Evolutionary conservation across 768 basidiomycete species (phyloP), one percentile per base, ranked within the genome.

Genomic region (Russula virescens): DNA sequence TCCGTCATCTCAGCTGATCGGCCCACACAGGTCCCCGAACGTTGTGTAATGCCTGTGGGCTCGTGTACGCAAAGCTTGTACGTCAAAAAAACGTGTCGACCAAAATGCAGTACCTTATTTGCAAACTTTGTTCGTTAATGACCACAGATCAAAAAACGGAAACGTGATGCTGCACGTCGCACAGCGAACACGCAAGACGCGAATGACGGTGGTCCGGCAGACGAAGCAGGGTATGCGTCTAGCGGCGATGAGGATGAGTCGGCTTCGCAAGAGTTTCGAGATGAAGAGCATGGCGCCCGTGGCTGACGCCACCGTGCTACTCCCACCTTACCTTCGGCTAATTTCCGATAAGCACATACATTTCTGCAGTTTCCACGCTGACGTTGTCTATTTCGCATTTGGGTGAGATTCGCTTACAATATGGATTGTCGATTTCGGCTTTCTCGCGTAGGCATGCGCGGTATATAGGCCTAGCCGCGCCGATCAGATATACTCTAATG

Each of bases 21-120:
- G n/a, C 19, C 19, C 43, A 18, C 28, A 26, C 34, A 90, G 89
- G 89, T 55, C 89, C 89, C 25, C 81, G 90, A 71, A 91, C 89
- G 58, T 76, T 92, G 57, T 92, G 89, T 73, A 92, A 92, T 71
- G 89, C 89, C 13, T 92, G 89, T 73, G 89, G 89, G 58, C 82
- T 92, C 66, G 89, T 92, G 63, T 92, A 90, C 73, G 90, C 89
- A 58, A 92, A 92, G 76, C 79, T 91, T 73, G 89, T 91, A 67
- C 66, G 66, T 66, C 66, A 67, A 61, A 49, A 49, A 38, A 54
- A 47, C 50, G 42, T 51, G 50, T 65, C 55, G 43, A 48, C 19
- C 19, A 35, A 26, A 21, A 48, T 13, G 11, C 49, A 55, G 49
- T 52, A 14, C 49, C 63, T 60, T 55, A 42, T 55, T 53, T 57